Conservation (phyloP, 169 alveolate species). For the Plasmodium cynomolgi region DNA sequence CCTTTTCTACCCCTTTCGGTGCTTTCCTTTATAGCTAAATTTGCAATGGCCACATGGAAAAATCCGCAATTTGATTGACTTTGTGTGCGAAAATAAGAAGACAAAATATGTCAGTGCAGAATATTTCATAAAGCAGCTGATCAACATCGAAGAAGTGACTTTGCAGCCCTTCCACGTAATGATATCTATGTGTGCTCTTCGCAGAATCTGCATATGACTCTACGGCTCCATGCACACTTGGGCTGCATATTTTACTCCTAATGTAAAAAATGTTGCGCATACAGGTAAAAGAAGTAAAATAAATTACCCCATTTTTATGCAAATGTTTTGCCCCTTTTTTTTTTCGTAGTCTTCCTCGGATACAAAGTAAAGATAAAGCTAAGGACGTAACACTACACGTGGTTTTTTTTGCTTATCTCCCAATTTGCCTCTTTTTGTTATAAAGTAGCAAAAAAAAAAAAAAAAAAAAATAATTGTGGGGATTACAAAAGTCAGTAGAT, state of each 20-base stretch:
- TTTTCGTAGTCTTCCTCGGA: conserved; percentile 41
- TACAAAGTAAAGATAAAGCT: conserved; percentile 25
- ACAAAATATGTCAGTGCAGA: conserved; percentile 75
- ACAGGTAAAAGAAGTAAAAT: background rate
- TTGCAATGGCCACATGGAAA: conserved; percentile 76
- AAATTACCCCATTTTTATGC: background rate
- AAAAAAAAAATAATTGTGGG: conserved; percentile 5
- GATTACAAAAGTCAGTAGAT: background rate
- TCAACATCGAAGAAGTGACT: conserved; percentile 74
- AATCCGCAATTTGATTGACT: conserved; percentile 61
- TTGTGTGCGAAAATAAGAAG: conserved; percentile 73
- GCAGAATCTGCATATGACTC: background rate
- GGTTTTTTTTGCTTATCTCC: background rate
- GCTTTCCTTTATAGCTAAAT: conserved; percentile 45
- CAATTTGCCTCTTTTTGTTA: conserved; percentile 2
- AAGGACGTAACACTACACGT: background rate
- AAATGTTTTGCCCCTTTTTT: conserved; percentile 4
- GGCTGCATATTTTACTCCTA: background rate
- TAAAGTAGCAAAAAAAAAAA: conserved; percentile 17
- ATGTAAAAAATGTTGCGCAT: background rate
- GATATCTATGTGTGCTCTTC: background rate
- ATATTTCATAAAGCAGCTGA: conserved; percentile 68
- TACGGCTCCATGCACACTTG: background rate
- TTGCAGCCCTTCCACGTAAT: conserved; percentile 70
- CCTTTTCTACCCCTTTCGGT: background rate